Evolutionary conservation across 2,329 filamentous ascomycete genomes (phyloP), one percentile per base, ranked within the genome.

Genomic region (Ophioceras dolichostomum): DNA sequence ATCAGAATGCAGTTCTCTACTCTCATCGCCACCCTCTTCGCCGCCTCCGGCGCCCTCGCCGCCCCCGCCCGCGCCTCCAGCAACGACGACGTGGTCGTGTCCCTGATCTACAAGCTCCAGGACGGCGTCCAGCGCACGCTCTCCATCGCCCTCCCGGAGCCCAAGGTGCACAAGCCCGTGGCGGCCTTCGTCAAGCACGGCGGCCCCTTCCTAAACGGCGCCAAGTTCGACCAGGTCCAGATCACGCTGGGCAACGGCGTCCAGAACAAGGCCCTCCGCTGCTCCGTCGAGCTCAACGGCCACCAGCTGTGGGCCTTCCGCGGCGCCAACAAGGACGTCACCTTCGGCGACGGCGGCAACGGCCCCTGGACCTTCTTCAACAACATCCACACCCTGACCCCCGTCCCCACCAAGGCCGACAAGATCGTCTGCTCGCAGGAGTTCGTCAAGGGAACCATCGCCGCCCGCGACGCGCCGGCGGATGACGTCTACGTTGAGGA

Each of bases 41-140:
- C 22, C 22, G 22, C 22, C 22, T 26, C 22, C 22, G 22, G 22
- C 22, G 22, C 22, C 22, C 16, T 26, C 4, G 44, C 47, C 2
- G 51, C 51, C 42, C 62, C 68, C 32, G 67, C 70, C 46, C 53
- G 45, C 2, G 45, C 50, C 7, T 45, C 47, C n/a, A 45, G 50
- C 7, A 62, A 64, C 45, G 47, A 51, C 10, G 48, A 49, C 4
- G 51, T 49, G 2, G 55, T 54, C 3, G 46, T 53, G 10, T 53
- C 41, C 8, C 44, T 64, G 10, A 53, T 62, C 22, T 46, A 48
- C 31, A 44, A 47, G 4, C 39, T 57, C 2, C 41, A 55, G 39
- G 44, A 49, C 13, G 62, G 59, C 33, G 67, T 73, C 40, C 62
- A 72, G 41, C 47, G 70, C 18, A 65, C 73, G 43, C 56, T 55